A percentile compares a stretch with the other conserved stretches of the same genome.
phyloP scores from a whole-genome alignment of 768 basidiomycete genomes.

The Gelatoporia subvermispora region DNA sequence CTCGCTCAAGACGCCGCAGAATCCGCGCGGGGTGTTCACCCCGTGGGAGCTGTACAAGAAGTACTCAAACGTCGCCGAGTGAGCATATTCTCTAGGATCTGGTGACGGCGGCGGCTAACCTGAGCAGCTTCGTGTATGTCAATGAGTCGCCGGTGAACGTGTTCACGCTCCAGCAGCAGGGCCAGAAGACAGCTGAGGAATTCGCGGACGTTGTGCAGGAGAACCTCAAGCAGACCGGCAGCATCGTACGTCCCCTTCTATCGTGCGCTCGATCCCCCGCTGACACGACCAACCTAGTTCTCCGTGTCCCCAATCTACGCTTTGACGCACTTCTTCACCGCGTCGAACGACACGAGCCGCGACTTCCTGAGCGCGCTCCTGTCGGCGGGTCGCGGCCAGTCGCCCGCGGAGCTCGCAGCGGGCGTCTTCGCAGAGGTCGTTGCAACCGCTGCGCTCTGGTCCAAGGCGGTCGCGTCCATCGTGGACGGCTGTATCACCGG shows the following conservation, averaged over 20 bases:
- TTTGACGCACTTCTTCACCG: too few species aligned
- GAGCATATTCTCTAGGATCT: background rate
- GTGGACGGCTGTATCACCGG: slow-evolving; percentile 52
- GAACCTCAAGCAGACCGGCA: slow-evolving; percentile 12
- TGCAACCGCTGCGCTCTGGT: slow-evolving; percentile 32
- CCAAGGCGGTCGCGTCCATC: slow-evolving; percentile 38
- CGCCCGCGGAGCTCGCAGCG: slow-evolving; percentile 39
- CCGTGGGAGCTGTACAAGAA: slow-evolving; percentile 45
- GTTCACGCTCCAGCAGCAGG: slow-evolving; percentile 27
- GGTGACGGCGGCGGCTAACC: background rate
- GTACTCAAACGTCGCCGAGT: slow-evolving; percentile 26
- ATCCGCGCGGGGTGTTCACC: slow-evolving; percentile 39
- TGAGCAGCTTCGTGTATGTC: slow-evolving; percentile 22
- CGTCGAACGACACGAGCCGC: slow-evolving; percentile 29
- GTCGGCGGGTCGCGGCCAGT: slow-evolving; percentile 25
- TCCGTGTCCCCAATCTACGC: too few species aligned
- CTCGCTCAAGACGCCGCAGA: slow-evolving; percentile 40
- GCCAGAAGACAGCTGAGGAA: slow-evolving; percentile 25
- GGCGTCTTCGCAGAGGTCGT: slow-evolving; percentile 44
- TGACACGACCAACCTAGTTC: too few species aligned
- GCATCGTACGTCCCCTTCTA: background rate
- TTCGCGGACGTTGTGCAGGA: slow-evolving; percentile 30
- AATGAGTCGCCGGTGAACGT: slow-evolving; percentile 29
- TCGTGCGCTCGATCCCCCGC: background rate
- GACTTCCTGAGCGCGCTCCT: slow-evolving; percentile 34